Evolutionary conservation across 1,284 basidiomycete species (phyloP), one percentile per base, ranked within the genome.

Genomic region (Athelia psychrophila): DNA sequence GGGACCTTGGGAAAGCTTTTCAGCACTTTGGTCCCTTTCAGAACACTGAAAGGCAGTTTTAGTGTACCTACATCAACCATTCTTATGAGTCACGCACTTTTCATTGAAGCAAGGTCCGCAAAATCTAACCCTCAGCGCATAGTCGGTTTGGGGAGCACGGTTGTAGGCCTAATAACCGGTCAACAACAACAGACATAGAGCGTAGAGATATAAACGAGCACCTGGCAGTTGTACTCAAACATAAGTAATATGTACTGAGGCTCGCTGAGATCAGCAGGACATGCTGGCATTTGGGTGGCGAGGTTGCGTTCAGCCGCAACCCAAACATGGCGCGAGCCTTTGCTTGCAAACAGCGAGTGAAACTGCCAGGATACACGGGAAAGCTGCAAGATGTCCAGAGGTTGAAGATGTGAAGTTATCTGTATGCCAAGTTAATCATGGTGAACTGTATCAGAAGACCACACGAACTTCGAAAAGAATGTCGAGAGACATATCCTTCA

Each of bases 201-300:
- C 38, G 16, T 18, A 18, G 6, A 10, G 5, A n/a, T 42, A 19
- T n/a, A 42, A n/a, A 23, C 9, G 6, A 42, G 15, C 4, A 49
- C 48, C 18, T 35, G 32, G 36, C 48, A 49, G 20, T 32, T 42
- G 18, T 22, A n/a, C 27, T 49, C 48, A 33, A 49, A 49, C 33
- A 42, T 42, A 3, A 49, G 25, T 3, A 18, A 23, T 18, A 30
- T 30, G 23, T 49, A 49, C 23, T 49, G 48, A 12, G 48, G 33
- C 23, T 49, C 48, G 16, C 15, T 49, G 13, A 49, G 32, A 25
- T 49, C 48, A 3, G 13, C 12, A 3, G 35, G 32, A 25, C 48
- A 49, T 16, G 9, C 44, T 16, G 44, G 44, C 44, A 46, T 46
- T n/a, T 10, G 8, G 10, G 22, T 27, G 15, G 44, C 15, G 16